These are phyloP conservation scores for Triglochin maritima DNA, from an alignment of 106 monocot genomes.

Conservation along the genomic window DNA sequence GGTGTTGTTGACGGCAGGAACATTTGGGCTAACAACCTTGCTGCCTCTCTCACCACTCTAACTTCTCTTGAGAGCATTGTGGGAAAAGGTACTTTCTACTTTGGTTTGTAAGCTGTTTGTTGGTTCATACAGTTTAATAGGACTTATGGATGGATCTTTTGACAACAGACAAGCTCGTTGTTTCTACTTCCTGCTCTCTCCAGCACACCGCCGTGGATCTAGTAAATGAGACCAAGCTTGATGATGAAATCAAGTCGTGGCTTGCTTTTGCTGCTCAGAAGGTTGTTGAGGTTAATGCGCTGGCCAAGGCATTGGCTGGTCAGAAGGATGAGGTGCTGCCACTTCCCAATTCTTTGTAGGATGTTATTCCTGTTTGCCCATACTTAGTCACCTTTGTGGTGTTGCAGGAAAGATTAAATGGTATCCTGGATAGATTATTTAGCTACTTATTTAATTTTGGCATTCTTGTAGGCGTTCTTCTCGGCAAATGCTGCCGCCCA, in stretches of 20 bases:
- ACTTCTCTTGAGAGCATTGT: slow-evolving; percentile 41
- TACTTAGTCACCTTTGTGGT: no score
- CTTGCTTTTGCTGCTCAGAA: slow-evolving; percentile 77
- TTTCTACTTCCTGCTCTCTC: slow-evolving; percentile 72
- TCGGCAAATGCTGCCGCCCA: slow-evolving; percentile 32
- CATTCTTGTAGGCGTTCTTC: slow-evolving; percentile 24
- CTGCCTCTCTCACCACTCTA: slow-evolving; percentile 39
- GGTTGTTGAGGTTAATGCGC: slow-evolving; percentile 38
- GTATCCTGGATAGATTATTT: no score
- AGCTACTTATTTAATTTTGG: no score
- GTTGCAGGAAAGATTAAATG: no score
- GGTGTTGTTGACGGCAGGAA: slow-evolving; percentile 60
- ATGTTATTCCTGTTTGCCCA: no score
- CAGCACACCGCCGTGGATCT: slow-evolving; percentile 46
- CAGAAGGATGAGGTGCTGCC: slow-evolving; percentile 56
- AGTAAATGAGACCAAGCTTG: slow-evolving; percentile 43
- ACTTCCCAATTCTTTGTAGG: no score
- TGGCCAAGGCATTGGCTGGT: slow-evolving; percentile 63
- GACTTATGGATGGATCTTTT: background rate
- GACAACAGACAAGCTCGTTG: slow-evolving; percentile 57
- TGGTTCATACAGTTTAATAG: background rate
- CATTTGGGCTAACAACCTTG: slow-evolving; percentile 70
- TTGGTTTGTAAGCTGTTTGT: background rate
- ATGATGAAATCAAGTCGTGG: slow-evolving; percentile 68
- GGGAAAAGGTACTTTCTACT: slow-evolving; percentile 40